Conservation (phyloP, 805 yeast species). For the Wickerhamomyces bovis region DNA sequence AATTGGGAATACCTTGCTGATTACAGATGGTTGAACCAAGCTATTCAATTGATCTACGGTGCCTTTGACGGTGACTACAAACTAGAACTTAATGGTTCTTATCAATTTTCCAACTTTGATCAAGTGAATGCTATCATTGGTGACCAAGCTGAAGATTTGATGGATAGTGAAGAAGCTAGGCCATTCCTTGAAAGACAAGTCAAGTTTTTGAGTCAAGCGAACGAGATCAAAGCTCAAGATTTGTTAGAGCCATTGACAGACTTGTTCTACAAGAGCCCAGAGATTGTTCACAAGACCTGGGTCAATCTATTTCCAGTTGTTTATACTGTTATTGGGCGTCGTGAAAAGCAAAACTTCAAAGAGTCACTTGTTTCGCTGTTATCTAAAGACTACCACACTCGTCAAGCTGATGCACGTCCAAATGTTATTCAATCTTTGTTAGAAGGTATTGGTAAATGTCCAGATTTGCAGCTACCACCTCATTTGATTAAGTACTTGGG, state of each 20-base stretch:
- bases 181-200: conserved; percentile 27
- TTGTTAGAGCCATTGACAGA: conserved; percentile 70
- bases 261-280: conserved; percentile 75
- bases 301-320: conserved; percentile 75
- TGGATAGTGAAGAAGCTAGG: conserved; percentile 12
- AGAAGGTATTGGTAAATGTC: conserved; percentile 75
- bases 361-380: conserved; percentile 71
- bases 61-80: conserved; percentile 52
- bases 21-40: conserved; percentile 92
- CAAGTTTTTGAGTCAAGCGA: conserved; percentile 21
- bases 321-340: conserved; percentile 63
- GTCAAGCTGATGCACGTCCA: conserved; percentile 81
- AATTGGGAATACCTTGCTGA: conserved; percentile 96
- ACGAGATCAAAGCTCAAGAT: conserved; percentile 46
- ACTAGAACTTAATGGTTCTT: conserved; percentile 43
- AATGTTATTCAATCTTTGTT: conserved; percentile 81
- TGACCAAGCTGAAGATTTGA: conserved; percentile 20
- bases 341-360: conserved; percentile 81
- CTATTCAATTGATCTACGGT: conserved; percentile 78
- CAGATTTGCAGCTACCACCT: conserved; percentile 80
- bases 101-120: conserved; percentile 47
- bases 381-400: conserved; percentile 87
- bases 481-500: conserved; percentile 88
- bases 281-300: conserved; percentile 81
- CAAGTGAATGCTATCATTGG: conserved; percentile 28